Evolutionary conservation across 2,329 filamentous ascomycete species (phyloP), one percentile per base, ranked within the genome.

Genomic region (Pseudogymnoascus sp.): DNA sequence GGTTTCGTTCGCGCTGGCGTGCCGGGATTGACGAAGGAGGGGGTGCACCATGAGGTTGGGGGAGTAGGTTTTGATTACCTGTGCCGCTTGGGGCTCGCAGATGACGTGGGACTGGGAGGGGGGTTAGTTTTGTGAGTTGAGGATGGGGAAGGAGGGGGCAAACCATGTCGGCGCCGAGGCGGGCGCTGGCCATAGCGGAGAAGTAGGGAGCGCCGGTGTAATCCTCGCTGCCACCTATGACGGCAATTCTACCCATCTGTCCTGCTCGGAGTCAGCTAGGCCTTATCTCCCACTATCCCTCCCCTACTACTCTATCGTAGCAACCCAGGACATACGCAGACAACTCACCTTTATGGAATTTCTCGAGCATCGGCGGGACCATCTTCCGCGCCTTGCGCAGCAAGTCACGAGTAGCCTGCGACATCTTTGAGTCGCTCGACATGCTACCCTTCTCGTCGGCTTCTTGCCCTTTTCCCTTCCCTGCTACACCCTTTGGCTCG

Each of bases 11-110:
- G 78, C 74, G 22, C 76, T 73, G 60, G 83, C 76, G 67, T 84
- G 80, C 20, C 76, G 70, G 50, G 85, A 84, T 74, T 94, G 90
- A 30, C 91, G 89, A 85, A 99, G 93, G 67, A 97, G 84, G 0
- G 94, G 94, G 74, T 97, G 94, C 9, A 99, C 94, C 93, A 99
- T 99, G 28, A 99, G 81, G 73, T 97, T 97, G 2, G 94, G 94
- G 18, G 92, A 97, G 78, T 97, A 99, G 3, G 91, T 90, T 79
- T 99, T 99, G 77, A 99, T 96, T 37, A 97, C 92, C 70, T 85
- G 81, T 54, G 83, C 91, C 2, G 94, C 94, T 60, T 84, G 88
- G 8, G 90, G 91, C 63, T 96, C 96, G 79, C 94, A 99, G 71
- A 99, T 96, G 65, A 99, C 88, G 77, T 97, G 93, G 65, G 88